Conservation (phyloP, 2,329 filamentous ascomycete genomes). For the Apiospora saccharicola region DNA sequence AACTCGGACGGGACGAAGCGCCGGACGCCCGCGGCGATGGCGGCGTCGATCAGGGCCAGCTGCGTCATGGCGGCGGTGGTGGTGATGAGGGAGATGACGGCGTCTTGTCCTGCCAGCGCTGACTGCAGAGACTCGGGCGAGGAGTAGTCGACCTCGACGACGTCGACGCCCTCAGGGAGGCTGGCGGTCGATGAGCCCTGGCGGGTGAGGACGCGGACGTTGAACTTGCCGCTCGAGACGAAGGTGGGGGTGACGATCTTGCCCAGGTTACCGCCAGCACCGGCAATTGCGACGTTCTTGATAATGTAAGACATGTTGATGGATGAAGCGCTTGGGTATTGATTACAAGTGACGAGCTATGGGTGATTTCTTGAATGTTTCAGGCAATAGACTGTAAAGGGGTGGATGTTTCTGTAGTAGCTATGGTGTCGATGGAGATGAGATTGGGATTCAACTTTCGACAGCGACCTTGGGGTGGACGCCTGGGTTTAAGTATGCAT, state of each 20-base stretch:
- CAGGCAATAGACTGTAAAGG: neutral
- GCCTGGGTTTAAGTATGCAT: neutral
- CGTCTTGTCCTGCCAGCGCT: constrained; percentile 64
- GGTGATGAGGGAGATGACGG: constrained; percentile 56
- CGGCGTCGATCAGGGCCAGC: constrained; percentile 62
- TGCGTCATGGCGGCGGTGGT: constrained; percentile 52
- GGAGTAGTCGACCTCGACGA: constrained; percentile 55
- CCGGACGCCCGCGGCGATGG: constrained; percentile 64
- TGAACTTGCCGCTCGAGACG: constrained; percentile 47
- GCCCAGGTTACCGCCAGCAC: constrained; percentile 43
- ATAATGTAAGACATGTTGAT: constrained; percentile 1
- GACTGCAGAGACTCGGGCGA: constrained; percentile 53
- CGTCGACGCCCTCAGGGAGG: constrained; percentile 45
- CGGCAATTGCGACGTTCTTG: constrained; percentile 28
- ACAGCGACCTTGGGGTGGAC: neutral
- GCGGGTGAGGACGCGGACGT: constrained; percentile 63
- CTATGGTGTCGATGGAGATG: neutral
- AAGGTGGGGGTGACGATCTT: constrained; percentile 46
- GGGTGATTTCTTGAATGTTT: neutral
- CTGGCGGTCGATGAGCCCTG: constrained; percentile 44
- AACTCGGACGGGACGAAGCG: constrained; percentile 70
- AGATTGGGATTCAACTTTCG: neutral
- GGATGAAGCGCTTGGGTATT: neutral
- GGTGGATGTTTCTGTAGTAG: neutral
- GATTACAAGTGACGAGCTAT: neutral